Evolutionary conservation across 139 green algal genomes (phyloP).

Genomic region (Pseudopediastrum boryanum): DNA sequence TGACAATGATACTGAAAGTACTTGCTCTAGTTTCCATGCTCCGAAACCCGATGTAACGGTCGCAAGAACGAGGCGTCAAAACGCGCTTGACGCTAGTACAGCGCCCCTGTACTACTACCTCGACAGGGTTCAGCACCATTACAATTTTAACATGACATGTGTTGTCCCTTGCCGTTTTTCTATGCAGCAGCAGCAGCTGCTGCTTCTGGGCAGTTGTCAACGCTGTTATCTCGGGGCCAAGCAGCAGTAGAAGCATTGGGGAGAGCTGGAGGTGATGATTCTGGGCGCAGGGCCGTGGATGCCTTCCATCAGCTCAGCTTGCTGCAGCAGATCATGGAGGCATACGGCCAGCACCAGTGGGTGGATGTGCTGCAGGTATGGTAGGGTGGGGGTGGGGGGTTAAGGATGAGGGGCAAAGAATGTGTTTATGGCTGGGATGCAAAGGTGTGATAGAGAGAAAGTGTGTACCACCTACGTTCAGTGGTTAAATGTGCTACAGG

Average conservation of each 20-base stretch:
- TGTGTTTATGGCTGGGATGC: no score
- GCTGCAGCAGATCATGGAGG: slow-evolving; percentile 29
- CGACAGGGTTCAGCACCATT: neutral
- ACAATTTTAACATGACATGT: neutral
- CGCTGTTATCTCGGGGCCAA: slow-evolving; percentile 23
- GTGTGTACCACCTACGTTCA: no score
- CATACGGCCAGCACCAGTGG: slow-evolving; percentile 8
- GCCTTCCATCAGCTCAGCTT: slow-evolving; percentile 36
- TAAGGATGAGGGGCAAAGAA: no score
- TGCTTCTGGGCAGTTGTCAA: neutral
- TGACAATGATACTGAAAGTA: no score
- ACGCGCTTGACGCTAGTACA: neutral
- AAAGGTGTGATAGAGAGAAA: no score
- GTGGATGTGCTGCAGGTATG: slow-evolving; percentile 37
- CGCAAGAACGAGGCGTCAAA: neutral
- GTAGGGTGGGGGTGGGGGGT: no score
- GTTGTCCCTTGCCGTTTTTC: neutral
- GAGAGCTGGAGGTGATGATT: neutral
- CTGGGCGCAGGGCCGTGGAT: slow-evolving; percentile 22
- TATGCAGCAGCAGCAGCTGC: neutral
- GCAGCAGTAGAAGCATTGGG: slow-evolving; percentile 35
- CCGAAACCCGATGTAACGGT: neutral
- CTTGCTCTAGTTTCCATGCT: no score
- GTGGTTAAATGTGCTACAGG: no score
- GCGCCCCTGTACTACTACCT: neutral